Percentiles rank a stretch among this genome's conserved stretches.
Evolutionary conservation across 2,329 filamentous ascomycete genomes (phyloP).

Genomic region (Dactylellina drechsleri): DNA sequence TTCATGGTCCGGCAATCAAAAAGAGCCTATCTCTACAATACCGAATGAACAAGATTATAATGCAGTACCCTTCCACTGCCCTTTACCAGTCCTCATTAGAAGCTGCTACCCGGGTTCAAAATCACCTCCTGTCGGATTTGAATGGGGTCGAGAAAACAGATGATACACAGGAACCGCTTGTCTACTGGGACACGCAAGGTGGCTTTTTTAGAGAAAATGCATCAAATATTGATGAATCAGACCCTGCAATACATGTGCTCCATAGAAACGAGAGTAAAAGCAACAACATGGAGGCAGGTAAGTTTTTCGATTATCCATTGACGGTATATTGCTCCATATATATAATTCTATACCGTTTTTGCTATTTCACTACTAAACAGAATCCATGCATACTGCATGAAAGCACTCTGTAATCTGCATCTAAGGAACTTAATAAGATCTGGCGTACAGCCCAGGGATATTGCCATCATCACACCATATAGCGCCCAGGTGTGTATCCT

Average conservation of each 20-base stretch:
- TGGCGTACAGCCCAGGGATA: constrained; percentile 82
- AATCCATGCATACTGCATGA: background rate
- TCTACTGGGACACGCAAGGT: constrained; percentile 97
- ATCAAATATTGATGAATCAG: constrained; percentile 64
- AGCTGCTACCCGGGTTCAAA: constrained; percentile 81
- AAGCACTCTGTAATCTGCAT: constrained; percentile 66
- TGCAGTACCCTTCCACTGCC: constrained; percentile 90
- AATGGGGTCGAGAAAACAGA: constrained; percentile 79
- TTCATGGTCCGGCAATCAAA: constrained; percentile 87
- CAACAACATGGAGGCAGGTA: constrained; percentile 84
- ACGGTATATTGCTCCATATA: too few relatives aligned
- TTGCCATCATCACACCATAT: constrained; percentile 94
- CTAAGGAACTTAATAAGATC: constrained; percentile 79
- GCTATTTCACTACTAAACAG: background rate
- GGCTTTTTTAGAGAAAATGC: constrained; percentile 82
- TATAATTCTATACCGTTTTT: too few relatives aligned
- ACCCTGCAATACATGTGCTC: background rate
- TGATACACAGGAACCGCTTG: constrained; percentile 84
- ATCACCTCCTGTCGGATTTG: constrained; percentile 78
- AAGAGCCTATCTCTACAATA: constrained; percentile 97
- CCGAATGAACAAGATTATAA: constrained; percentile 95
- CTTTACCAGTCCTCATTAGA: constrained; percentile 84
- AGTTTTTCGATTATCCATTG: background rate
- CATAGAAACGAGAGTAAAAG: constrained; percentile 77
- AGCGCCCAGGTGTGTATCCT: constrained; percentile 78